These are phyloP conservation scores for Leishmania mexicana DNA, from an alignment of 208 protist species.

Conservation along the genomic window DNA sequence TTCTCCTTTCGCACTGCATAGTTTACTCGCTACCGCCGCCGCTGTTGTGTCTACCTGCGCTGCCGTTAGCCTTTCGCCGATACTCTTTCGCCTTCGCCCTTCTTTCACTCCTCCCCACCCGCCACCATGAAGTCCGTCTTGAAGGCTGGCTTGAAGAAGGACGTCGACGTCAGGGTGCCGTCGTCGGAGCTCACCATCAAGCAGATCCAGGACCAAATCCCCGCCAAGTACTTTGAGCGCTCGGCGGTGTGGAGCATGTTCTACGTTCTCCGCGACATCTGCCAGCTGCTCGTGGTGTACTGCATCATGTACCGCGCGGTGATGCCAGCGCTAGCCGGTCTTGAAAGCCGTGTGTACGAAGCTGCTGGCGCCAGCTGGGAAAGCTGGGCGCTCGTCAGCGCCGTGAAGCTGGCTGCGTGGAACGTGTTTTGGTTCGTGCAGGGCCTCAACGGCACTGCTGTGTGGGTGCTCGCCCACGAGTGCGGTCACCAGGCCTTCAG, in stretches of 20 bases:
- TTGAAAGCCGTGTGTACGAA: conserved; percentile 32
- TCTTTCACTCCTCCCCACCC: neutral
- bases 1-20: neutral
- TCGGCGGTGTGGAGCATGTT: conserved; percentile 38
- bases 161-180: conserved; percentile 70
- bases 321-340: conserved; percentile 32
- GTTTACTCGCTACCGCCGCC: neutral
- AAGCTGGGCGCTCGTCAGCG: conserved; percentile 23
- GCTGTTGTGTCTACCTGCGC: neutral
- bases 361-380: conserved; percentile 2
- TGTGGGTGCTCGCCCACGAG: conserved; percentile 96
- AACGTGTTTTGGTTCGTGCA: conserved; percentile 83
- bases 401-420: conserved; percentile 54
- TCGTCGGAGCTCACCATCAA: conserved; percentile 64
- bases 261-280: conserved; percentile 71
- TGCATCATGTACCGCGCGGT: conserved; percentile 57
- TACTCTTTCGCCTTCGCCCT: neutral
- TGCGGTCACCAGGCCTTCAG: conserved; percentile 95
- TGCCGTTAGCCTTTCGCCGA: neutral
- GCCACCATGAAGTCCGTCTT: conserved; percentile 55
- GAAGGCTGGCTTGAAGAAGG: conserved; percentile 58
- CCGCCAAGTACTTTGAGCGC: conserved; percentile 76
- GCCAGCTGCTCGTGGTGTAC: conserved; percentile 55
- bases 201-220: conserved; percentile 79
- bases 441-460: conserved; percentile 82